Percentiles rank a stretch among this genome's conserved stretches.
phyloP scores from a whole-genome alignment of 2,329 filamentous ascomycete species.

The Fusarium sp. region DNA sequence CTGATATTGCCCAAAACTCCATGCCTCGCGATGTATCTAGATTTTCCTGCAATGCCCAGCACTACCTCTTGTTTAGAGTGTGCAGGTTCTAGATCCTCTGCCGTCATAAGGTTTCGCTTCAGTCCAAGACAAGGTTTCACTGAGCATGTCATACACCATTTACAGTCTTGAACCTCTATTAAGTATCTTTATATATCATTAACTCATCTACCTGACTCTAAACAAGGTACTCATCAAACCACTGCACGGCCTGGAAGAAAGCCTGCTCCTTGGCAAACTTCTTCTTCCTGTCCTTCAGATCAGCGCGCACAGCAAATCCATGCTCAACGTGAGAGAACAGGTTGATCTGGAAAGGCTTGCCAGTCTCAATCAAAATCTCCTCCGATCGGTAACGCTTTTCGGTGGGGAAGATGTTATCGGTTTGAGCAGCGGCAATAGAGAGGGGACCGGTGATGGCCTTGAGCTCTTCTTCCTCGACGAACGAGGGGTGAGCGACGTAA shows the following conservation, averaged over 20 bases:
- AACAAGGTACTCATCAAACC: conserved; percentile 69
- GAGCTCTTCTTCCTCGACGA: conserved; percentile 69
- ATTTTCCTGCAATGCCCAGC: not conserved
- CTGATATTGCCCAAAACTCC: rapidly evolving
- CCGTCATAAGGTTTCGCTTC: conserved; percentile 2
- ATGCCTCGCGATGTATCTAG: rapidly evolving
- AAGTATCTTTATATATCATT: not conserved
- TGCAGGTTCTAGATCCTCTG: not conserved
- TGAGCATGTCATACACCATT: not conserved
- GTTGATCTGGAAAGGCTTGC: conserved; percentile 72
- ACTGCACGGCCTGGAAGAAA: conserved; percentile 78
- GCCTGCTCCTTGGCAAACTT: conserved; percentile 82
- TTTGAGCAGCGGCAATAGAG: conserved; percentile 71
- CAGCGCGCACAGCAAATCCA: conserved; percentile 77
- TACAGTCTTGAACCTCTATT: not conserved
- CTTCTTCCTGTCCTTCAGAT: conserved; percentile 60
- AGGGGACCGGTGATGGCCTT: conserved; percentile 64
- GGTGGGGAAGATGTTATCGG: conserved; percentile 66
- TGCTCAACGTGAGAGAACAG: conserved; percentile 76
- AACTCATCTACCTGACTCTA: not conserved
- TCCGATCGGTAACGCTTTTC: conserved; percentile 67
- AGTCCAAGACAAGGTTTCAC: conserved; percentile 9
- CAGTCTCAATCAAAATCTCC: conserved; percentile 63
- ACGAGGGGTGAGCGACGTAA: conserved; percentile 72
- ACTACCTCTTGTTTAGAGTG: not conserved